Conservation (phyloP, 1,284 basidiomycete species). For the Puccinia novopanici region DNA sequence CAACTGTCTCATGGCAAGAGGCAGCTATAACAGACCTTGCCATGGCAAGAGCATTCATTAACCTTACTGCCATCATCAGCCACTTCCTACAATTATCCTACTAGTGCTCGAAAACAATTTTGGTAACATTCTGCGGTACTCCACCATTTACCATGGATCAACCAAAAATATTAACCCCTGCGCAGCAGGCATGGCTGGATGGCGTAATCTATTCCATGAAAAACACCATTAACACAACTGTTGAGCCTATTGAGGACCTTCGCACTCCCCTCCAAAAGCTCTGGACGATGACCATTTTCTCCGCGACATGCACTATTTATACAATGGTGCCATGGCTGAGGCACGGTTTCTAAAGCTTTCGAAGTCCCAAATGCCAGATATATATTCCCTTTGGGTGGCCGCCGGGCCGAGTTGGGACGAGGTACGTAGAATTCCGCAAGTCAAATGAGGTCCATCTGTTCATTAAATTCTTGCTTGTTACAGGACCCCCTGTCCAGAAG, state of each 20-base stretch:
- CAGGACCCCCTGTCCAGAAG: too few species aligned
- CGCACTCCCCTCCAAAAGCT: constrained; percentile 1
- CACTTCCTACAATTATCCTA: too few species aligned
- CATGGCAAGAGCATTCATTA: too few species aligned
- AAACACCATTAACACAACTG: not conserved
- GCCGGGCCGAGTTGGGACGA: too few species aligned
- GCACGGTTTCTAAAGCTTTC: not conserved
- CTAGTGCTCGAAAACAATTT: not conserved
- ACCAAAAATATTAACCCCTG: not conserved
- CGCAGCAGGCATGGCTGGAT: constrained; percentile 10
- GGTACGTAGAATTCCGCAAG: too few species aligned
- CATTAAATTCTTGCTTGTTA: too few species aligned
- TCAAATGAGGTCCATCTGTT: too few species aligned
- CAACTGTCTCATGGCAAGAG: too few species aligned
- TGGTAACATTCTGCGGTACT: too few species aligned
- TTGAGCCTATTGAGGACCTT: not conserved
- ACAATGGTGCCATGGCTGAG: constrained; percentile 7
- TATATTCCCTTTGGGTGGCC: too few species aligned
- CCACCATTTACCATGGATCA: not conserved
- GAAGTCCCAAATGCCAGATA: not conserved
- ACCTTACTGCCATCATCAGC: too few species aligned
- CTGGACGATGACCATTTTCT: constrained; percentile 5
- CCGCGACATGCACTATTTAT: not conserved
- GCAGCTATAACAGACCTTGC: too few species aligned
- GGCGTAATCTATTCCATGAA: constrained; percentile 11